Evolutionary conservation across 129 eudicot genomes (phyloP), one percentile per base, ranked within the genome.

Genomic region (Scalesia atractyloides): DNA sequence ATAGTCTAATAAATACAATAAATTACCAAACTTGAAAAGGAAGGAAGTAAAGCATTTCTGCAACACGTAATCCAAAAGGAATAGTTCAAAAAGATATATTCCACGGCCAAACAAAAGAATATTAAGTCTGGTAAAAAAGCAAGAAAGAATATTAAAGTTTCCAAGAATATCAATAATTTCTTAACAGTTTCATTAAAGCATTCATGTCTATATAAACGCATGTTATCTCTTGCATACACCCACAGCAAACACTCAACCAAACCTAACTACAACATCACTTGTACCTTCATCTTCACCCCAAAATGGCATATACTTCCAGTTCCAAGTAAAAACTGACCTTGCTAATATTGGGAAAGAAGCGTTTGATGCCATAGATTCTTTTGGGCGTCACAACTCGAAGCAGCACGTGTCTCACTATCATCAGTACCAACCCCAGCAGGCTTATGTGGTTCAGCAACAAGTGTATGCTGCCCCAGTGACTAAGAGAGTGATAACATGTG

Each of bases 361-460:
- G 34, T 83, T 79, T 53, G 68, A 65, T 20, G 47, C 62, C 22
- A 7, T 79, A 33, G 89, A 85, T 72, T 10, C 79, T 6, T 22
- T 47, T 19, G 63, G 57, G 15, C 67, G 54, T 24, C 62, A 56
- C 2, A 9, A 12, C 62, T 19, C 34, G 3, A 59, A 59, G 10
- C 43, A 26, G 11, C 65, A 13, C 7, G 43, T 5, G 11, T 59
- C 15, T 59, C 39, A 30, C 39, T 57, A 63, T 36, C 67, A 62
- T 51, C 84, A 69, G 69, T 70, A 64, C 15, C 81, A 46, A 12
- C 77, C 64, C 13, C 84, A 81, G 18, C 84, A 63, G 3, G 48
- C 76, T 53, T 65, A 24, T 66, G 64, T 73, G 26, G 75, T 73
- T 16, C 79, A 66, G 5, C 78, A 66, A 48, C 68, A 36, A 36